A percentile compares a stretch with the other conserved stretches of the same genome.
phyloP scores from a whole-genome alignment of 805 yeast species.

The Candida silvicultrix region DNA sequence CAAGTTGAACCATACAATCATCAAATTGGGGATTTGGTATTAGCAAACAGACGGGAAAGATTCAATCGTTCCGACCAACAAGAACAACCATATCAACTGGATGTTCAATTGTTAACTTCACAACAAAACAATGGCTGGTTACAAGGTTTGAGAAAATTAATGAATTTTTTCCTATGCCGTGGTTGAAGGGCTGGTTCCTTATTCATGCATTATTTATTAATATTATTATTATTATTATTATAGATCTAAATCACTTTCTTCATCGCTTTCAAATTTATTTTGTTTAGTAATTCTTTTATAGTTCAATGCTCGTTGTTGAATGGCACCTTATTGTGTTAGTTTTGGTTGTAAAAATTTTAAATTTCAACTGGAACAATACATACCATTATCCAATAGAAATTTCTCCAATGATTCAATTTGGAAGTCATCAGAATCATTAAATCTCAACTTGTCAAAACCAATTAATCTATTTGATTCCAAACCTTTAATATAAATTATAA shows the following conservation, averaged over 20 bases:
- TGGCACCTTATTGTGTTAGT: no score
- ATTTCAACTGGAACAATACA: no score
- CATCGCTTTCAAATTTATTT: constrained; percentile 16
- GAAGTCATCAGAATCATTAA: constrained; percentile 38
- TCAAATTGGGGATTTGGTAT: constrained; percentile 6
- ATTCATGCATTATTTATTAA: neutral
- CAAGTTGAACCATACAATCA: neutral
- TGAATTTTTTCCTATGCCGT: neutral
- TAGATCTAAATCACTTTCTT: constrained; percentile 33
- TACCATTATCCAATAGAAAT: constrained; percentile 24
- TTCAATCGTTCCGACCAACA: neutral
- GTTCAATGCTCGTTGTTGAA: constrained; percentile 29
- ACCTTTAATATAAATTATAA: constrained; percentile 55
- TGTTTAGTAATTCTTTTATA: constrained; percentile 16
- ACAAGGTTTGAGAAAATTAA: neutral
- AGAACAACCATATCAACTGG: neutral
- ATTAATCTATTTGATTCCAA: constrained; percentile 52
- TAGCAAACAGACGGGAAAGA: constrained; percentile 5
- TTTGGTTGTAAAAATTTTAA: no score
- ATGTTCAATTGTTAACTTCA: neutral
- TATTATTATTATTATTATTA: constrained; percentile 1
- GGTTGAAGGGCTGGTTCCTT: no score
- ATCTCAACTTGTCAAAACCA: constrained; percentile 62
- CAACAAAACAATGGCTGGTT: neutral
- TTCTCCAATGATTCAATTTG: constrained; percentile 42